Conservation (phyloP, 352 stramenopile genomes). For the Phytopythium ostracodes region DNA sequence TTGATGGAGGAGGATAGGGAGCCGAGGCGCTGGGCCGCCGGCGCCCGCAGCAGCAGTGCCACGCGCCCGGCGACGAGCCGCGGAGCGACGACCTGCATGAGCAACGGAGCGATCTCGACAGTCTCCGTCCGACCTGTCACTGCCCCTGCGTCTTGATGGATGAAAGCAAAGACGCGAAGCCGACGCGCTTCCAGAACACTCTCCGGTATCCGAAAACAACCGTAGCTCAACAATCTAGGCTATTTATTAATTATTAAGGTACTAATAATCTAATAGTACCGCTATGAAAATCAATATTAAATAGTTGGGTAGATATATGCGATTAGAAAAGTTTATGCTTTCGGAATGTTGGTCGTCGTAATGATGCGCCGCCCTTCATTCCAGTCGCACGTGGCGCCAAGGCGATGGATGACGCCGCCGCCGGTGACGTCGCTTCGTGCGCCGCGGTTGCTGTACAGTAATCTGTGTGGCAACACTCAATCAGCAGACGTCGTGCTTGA, state of each 20-base stretch:
- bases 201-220: not conserved
- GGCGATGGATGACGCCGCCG: not conserved
- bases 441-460: no score
- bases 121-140: not conserved
- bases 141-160: not conserved
- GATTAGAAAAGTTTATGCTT: not conserved
- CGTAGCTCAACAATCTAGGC: not conserved
- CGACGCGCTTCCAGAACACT: conserved; percentile 1
- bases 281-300: not conserved
- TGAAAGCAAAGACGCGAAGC: not conserved
- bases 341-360: not conserved
- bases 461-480: no score
- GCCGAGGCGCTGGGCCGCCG: not conserved
- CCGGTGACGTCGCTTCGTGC: not conserved
- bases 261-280: no score
- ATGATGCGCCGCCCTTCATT: not conserved
- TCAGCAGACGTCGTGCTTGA: conserved; percentile 27
- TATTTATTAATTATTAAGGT: no score
- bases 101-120: not conserved
- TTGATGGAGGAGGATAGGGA: not conserved
- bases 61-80: not conserved
- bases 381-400: no score
- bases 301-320: not conserved
- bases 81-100: not conserved
- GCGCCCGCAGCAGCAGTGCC: not conserved